A percentile compares a stretch with the other conserved stretches of the same genome.
phyloP scores from a whole-genome alignment of 805 yeast genomes.

The Kurtzmaniella cleridarum region DNA sequence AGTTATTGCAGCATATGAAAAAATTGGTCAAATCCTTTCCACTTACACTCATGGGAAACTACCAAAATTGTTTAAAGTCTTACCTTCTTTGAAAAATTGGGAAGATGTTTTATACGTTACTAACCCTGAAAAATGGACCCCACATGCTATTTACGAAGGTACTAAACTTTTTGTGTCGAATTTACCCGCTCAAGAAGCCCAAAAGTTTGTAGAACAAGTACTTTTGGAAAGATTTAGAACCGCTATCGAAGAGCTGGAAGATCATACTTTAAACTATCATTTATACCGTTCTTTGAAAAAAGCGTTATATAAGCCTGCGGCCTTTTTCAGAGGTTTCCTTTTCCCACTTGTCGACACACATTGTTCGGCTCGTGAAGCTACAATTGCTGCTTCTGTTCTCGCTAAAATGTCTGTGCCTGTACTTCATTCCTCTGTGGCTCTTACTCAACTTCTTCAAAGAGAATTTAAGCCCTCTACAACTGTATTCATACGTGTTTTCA shows the following conservation, averaged over 20 bases:
- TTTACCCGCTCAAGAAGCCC: slow-evolving; percentile 82
- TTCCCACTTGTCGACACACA: slow-evolving; percentile 87
- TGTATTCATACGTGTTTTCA: slow-evolving; percentile 79
- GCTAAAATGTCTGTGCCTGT: slow-evolving; percentile 89
- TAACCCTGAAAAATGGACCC: slow-evolving; percentile 90
- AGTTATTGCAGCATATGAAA: slow-evolving; percentile 90
- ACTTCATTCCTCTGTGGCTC: slow-evolving; percentile 92
- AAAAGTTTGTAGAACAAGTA: slow-evolving; percentile 66
- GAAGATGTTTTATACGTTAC: slow-evolving; percentile 91
- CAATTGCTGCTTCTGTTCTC: slow-evolving; percentile 88
- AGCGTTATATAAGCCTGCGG: slow-evolving; percentile 93
- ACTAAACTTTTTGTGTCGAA: slow-evolving; percentile 91
- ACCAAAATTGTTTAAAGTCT: slow-evolving; percentile 93
- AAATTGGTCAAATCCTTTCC: slow-evolving; percentile 80
- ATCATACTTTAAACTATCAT: slow-evolving; percentile 83
- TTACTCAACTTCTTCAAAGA: slow-evolving; percentile 71
- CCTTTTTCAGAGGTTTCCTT: slow-evolving; percentile 93
- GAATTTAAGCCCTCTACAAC: slow-evolving; percentile 87
- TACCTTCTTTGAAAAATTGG: slow-evolving; percentile 93
- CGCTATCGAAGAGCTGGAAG: slow-evolving; percentile 67
- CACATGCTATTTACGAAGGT: slow-evolving; percentile 92
- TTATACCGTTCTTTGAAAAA: slow-evolving; percentile 88
- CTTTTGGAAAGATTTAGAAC: slow-evolving; percentile 67
- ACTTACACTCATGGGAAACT: slow-evolving; percentile 93
- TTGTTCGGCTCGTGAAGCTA: slow-evolving; percentile 89